Conservation (phyloP, 2,329 filamentous ascomycete genomes). For the Colletotrichum brevisporum region DNA sequence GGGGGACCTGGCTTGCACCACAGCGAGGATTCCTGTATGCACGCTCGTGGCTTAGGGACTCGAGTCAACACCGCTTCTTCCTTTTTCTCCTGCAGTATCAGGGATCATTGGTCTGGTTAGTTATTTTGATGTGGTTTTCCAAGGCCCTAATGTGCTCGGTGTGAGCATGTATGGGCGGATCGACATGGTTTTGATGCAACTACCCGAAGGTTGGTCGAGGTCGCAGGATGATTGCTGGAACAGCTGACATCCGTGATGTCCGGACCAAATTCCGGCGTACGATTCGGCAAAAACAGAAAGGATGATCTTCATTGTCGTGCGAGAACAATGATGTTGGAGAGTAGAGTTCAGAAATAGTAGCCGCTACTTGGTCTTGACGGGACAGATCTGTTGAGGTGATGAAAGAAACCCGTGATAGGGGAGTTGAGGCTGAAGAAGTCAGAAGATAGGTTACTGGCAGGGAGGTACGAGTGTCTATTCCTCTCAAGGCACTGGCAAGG, state of each 20-base stretch:
- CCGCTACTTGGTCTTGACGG: neutral
- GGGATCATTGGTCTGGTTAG: constrained; percentile 6
- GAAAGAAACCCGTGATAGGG: neutral
- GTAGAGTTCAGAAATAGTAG: neutral
- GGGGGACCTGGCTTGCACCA: constrained; percentile 12
- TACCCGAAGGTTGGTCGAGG: constrained; percentile 29
- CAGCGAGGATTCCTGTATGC: neutral
- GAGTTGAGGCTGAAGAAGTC: neutral
- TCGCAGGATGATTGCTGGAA: constrained; percentile 28
- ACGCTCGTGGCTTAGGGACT: constrained; percentile 1
- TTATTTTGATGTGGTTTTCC: constrained; percentile 19
- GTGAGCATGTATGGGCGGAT: constrained; percentile 31
- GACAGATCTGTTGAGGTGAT: neutral
- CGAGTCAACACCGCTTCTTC: constrained; percentile 23
- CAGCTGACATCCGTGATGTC: constrained; percentile 4
- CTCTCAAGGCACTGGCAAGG: neutral
- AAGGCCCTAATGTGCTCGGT: constrained; percentile 29
- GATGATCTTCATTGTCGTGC: constrained; percentile 1
- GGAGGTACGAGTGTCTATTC: too few relatives aligned
- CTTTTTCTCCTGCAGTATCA: neutral
- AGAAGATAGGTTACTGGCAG: neutral
- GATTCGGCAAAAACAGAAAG: neutral
- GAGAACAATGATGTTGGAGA: constrained; percentile 6
- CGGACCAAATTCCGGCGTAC: neutral
- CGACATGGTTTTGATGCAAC: constrained; percentile 27